Conservation (phyloP, 176 grass and related monocot genomes). For the Lolium perenne region DNA sequence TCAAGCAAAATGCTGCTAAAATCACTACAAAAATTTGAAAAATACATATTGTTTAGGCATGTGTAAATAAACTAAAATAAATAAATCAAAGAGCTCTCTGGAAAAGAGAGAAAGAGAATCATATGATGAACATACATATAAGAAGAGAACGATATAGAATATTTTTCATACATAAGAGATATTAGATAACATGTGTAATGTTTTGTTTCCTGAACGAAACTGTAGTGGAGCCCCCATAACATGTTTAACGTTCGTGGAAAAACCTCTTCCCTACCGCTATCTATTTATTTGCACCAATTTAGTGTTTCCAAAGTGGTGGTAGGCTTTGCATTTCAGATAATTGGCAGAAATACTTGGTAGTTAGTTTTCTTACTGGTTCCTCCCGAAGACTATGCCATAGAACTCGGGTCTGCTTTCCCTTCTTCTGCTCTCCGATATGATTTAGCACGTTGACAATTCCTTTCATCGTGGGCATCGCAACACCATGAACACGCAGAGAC, state of each 20-base stretch:
- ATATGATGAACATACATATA: background rate
- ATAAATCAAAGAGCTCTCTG: background rate
- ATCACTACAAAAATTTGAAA: conserved; percentile 24
- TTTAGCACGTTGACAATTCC: conserved; percentile 94
- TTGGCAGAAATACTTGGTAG: conserved; percentile 25
- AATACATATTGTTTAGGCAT: conserved; percentile 29
- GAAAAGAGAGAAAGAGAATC: background rate
- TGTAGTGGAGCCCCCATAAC: background rate
- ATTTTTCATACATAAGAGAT: background rate
- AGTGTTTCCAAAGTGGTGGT: background rate
- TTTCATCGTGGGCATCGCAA: conserved; percentile 93
- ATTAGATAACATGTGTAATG: conserved; percentile 5
- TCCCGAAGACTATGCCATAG: conserved; percentile 97
- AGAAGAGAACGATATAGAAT: too few relatives aligned
- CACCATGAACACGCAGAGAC: conserved; percentile 90
- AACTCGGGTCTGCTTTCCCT: conserved; percentile 73
- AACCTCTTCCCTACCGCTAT: background rate
- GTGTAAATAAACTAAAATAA: conserved; percentile 8
- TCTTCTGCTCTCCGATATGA: conserved; percentile 85
- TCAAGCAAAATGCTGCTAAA: conserved; percentile 23
- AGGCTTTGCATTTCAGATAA: background rate
- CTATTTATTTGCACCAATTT: conserved; percentile 8
- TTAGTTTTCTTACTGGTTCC: conserved; percentile 74
- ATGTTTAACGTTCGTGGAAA: background rate
- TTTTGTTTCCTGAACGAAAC: background rate